Evolutionary conservation across 78 protist species (phyloP).

Genomic region (Dictyostelium brefeldianum): DNA sequence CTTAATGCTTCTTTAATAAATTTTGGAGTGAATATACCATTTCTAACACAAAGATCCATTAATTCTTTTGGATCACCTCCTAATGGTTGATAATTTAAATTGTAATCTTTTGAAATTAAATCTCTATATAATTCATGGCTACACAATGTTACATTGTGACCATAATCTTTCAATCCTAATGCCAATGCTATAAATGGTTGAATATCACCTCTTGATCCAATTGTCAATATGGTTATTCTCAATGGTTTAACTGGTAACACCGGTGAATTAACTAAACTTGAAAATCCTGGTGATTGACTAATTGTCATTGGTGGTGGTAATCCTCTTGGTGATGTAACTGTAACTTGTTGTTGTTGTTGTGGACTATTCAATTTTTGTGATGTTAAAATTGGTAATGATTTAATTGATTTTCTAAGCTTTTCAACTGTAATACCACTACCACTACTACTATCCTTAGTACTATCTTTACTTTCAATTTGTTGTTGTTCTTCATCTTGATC

Average conservation of each 20-base stretch:
- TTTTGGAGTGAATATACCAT: slow-evolving; percentile 58
- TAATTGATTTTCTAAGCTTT: background rate
- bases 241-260: slow-evolving; percentile 7
- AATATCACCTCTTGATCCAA: slow-evolving; percentile 84
- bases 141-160: slow-evolving; percentile 72
- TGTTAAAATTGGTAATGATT: slow-evolving; percentile 16
- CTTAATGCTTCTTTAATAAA: slow-evolving; percentile 69
- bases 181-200: slow-evolving; percentile 85
- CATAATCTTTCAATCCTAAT: slow-evolving; percentile 32
- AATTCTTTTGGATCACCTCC: slow-evolving; percentile 86
- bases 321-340: background rate
- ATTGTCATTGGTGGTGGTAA: background rate
- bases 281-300: background rate
- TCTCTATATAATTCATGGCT: slow-evolving; percentile 57
- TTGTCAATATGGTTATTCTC: slow-evolving; percentile 46
- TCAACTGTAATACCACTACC: background rate
- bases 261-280: slow-evolving; percentile 16
- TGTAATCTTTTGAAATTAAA: slow-evolving; percentile 27
- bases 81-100: slow-evolving; percentile 48
- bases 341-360: background rate
- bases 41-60: slow-evolving; percentile 79
- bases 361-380: background rate
- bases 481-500: background rate
- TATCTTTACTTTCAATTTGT: background rate
- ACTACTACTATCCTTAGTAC: no score